Evolutionary conservation across 345 rosid genomes (phyloP).

Genomic region (Eucalyptus grandis): DNA sequence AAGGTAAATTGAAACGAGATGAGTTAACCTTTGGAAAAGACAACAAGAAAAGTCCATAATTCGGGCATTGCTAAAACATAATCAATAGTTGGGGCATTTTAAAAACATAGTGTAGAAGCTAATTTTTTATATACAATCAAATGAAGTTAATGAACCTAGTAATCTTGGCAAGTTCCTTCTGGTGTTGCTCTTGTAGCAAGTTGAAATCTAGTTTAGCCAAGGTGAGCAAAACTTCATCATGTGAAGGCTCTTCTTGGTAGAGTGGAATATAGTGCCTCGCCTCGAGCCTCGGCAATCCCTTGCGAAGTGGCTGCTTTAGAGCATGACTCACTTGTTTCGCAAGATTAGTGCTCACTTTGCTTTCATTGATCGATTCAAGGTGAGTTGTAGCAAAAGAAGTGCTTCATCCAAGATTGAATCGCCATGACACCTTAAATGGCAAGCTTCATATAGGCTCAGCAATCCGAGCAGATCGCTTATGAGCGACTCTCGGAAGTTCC

Average conservation of each 20-base stretch:
- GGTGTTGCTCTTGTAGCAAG: not conserved
- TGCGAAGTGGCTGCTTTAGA: not conserved
- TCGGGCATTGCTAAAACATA: not conserved
- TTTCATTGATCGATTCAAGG: not conserved
- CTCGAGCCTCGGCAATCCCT: not conserved
- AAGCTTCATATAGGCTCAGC: not conserved
- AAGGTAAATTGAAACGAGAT: not conserved
- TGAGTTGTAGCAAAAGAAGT: not conserved
- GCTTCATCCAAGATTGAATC: constrained; percentile 8
- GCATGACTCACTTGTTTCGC: not conserved
- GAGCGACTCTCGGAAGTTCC: not conserved
- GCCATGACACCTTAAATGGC: not conserved
- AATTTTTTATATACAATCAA: not conserved
- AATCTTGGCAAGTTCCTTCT: not conserved
- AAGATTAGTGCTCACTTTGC: not conserved
- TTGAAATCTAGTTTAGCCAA: constrained; percentile 6
- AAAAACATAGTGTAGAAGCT: not conserved
- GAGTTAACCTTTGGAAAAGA: not conserved
- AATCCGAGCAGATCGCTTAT: not conserved
- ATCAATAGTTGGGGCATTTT: not conserved
- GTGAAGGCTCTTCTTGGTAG: not conserved
- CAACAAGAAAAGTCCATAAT: not conserved
- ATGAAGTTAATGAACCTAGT: not conserved
- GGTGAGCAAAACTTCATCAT: not conserved
- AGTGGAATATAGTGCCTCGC: not conserved